Conservation (phyloP, 2,329 filamentous ascomycete genomes). For the Mycocentrospora acerina region DNA sequence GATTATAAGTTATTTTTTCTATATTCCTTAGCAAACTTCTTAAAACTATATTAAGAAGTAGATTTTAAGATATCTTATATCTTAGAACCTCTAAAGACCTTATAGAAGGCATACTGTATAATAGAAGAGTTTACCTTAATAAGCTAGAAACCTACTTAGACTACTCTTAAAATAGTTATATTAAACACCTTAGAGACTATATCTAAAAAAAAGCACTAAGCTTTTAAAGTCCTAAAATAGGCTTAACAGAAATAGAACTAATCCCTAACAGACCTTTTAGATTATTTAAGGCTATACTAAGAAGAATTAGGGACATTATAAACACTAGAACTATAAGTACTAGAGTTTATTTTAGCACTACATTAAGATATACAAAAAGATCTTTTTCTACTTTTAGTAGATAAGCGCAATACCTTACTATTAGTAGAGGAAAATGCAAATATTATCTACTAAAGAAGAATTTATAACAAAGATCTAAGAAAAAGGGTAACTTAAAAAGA, state of each 20-base stretch:
- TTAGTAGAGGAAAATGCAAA: too few species aligned
- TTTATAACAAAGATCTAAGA: too few species aligned
- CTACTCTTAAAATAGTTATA: too few species aligned
- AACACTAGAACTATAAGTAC: constrained; percentile 1
- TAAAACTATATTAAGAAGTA: neutral
- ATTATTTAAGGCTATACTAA: neutral
- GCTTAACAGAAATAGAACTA: neutral
- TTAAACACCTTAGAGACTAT: neutral
- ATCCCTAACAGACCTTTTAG: neutral
- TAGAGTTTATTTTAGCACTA: neutral
- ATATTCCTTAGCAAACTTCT: neutral
- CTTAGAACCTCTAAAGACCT: neutral
- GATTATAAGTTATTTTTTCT: too few species aligned
- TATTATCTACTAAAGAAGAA: too few species aligned
- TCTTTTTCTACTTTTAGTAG: too few species aligned
- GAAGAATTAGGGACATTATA: neutral
- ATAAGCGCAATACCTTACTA: too few species aligned
- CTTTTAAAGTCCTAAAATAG: neutral
- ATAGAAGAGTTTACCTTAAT: neutral
- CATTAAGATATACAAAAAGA: too few species aligned
- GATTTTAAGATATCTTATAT: neutral
- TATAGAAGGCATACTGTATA: neutral
- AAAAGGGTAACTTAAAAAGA: too few species aligned
- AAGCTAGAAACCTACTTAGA: neutral
- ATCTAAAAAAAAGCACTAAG: neutral